Base-by-base conservation (phyloP, 192 early-diverging fungal genomes). In the Backusella tarrabulga region DNA sequence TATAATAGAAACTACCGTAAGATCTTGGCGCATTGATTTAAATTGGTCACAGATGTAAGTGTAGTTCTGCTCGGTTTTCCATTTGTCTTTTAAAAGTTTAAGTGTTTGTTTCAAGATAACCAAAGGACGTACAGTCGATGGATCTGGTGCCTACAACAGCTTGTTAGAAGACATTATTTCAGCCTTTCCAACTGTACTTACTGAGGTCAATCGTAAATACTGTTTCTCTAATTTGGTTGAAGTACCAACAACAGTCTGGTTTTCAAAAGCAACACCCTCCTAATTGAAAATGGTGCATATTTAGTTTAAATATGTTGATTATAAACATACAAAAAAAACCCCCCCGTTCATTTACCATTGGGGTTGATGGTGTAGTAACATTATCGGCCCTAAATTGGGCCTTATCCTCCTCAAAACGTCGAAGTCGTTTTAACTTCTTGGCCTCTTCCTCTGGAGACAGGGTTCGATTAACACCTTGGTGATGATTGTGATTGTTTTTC, bases 11-110 rank as follows among this genome's bases (percentile, higher is more conserved):
- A 82, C 75, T 81, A 95, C 97, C 11, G 96, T 97, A 77, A 99
- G 84, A 78, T 99, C 97, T 75, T 99, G 97, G 9, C 97, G 92
- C 74, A 99, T 75, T 69, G 92, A 93, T 84, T 99, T 99, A 79
- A 99, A 93, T 78, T 99, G 97, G 80, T 98, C 95, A 81, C 97
- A 97, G 40, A 97, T 95, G 79, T 97, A 99, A 6, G 95, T 90
- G 77, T 99, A 99, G 80, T 99, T 95, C 72, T 87, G 87, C 21
- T 98, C 93, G 54, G 85, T 77, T 23, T 87, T 86, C 97, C 97
- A 99, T 77, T 93, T 95, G n/a, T 81, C 68, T 79, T 91, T 93
- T 69, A 99, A 83, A 14, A 95, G 83, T 40, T 92, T 89, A 8
- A 98, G 83, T 1, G 97, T 93, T 74, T 95, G 82, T 60, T 87